A percentile compares a stretch with the other conserved stretches of the same genome.
Conservation (phyloP, 805 yeast species). For the Spathaspora gorwiae region DNA sequence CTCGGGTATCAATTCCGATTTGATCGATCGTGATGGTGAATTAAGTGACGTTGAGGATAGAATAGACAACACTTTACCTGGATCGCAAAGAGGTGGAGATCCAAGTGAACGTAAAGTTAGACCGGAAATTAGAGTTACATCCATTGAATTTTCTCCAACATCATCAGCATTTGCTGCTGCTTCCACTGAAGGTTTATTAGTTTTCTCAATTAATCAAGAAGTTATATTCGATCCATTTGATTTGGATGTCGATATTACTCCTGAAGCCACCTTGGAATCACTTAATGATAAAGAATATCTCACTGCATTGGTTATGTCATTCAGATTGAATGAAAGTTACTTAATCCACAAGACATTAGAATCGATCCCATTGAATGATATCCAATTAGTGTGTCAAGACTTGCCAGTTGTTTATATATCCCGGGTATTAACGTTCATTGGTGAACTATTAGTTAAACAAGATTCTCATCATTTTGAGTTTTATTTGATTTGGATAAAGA, state of each 20-base stretch:
- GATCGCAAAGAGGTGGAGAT: slow-evolving; percentile 68
- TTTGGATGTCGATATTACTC: slow-evolving; percentile 87
- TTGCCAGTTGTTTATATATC: slow-evolving; percentile 75
- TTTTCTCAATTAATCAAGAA: slow-evolving; percentile 74
- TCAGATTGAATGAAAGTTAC: slow-evolving; percentile 79
- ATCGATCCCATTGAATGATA: slow-evolving; percentile 63
- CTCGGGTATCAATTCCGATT: slow-evolving; percentile 70
- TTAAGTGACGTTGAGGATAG: slow-evolving; percentile 81
- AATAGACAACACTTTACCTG: slow-evolving; percentile 73
- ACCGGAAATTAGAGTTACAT: slow-evolving; percentile 79
- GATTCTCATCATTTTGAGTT: slow-evolving; percentile 83
- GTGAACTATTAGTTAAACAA: slow-evolving; percentile 46
- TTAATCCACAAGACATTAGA: slow-evolving; percentile 74
- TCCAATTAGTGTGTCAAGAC: slow-evolving; percentile 59
- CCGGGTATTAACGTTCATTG: slow-evolving; percentile 64
- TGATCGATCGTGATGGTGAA: slow-evolving; percentile 83
- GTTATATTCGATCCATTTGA: slow-evolving; percentile 90
- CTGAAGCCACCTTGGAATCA: slow-evolving; percentile 62
- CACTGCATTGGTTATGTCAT: slow-evolving; percentile 84
- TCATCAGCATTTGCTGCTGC: slow-evolving; percentile 90
- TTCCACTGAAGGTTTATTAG: slow-evolving; percentile 85
- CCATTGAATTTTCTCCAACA: slow-evolving; percentile 83
- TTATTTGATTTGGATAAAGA: slow-evolving; percentile 75
- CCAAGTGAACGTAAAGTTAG: slow-evolving; percentile 68
- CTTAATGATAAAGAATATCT: slow-evolving; percentile 60